Evolutionary conservation across 441 rosid species (phyloP), one percentile per base, ranked within the genome.

Genomic region (Populus tomentosa): DNA sequence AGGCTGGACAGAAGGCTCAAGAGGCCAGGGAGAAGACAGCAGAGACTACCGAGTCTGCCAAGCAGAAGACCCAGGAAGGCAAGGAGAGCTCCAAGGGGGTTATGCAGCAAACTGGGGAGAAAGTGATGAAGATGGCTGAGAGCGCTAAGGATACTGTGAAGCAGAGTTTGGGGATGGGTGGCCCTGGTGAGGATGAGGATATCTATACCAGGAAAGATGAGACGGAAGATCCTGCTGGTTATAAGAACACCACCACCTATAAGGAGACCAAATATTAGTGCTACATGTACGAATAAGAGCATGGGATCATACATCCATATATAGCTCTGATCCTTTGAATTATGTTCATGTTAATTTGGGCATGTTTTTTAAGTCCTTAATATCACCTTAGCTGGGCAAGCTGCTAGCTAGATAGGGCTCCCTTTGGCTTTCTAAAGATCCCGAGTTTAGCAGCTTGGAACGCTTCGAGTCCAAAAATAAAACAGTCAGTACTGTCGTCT

Each of bases 81-180:
- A 80, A 69, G 69, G 90, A 87, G 72, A 80, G 79, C 69, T 75
- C 87, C 2, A 74, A 74, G 24, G 88, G 92, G 62, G 76, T 85
- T 24, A 69, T 93, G 14, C 82, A 84, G 62, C 81, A 85, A 79
- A 87, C 97, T 1, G 90, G 92, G 69, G 90, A 91, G 79, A 86
- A 83, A 20, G 80, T 90, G 81, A 94, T 76, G 86, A 78, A 82
- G 38, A 84, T 80, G 85, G 93, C 97, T 0, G 83, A 83, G 59
- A 86, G 87, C 11, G 88, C 96, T 14, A 81, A 87, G 50, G 97
- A 84, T 20, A 88, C 95, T 0, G 87, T 88, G 64, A 94, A 88
- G 77, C 79, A 80, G 67, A 80, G 93, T 11, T 77, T 94, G 68
- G 97, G 94, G 0, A 83, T 89, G 84, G 86, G 75, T 61, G 83